A percentile compares a stretch with the other conserved stretches of the same genome.
Conservation (phyloP, 1,139 yeast genomes). For the Suhomyces chickasaworum region DNA sequence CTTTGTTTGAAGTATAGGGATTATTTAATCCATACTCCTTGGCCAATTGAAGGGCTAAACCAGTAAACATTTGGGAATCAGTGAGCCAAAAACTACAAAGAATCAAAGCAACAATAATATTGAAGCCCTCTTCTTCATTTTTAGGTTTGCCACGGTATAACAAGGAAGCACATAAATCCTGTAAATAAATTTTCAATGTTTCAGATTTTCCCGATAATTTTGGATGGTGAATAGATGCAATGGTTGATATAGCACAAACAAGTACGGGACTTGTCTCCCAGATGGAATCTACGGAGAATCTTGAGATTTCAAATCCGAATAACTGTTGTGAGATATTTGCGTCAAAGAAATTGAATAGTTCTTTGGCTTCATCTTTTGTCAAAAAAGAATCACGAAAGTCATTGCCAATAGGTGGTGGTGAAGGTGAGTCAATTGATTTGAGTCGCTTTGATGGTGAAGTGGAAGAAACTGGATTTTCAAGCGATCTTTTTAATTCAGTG, state of each 20-base stretch:
- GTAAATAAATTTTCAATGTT: constrained; percentile 45
- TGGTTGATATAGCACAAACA: constrained; percentile 62
- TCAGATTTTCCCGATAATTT: constrained; percentile 38
- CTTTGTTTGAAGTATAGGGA: constrained; percentile 35
- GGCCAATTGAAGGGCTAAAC: constrained; percentile 66
- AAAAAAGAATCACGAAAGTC: constrained; percentile 44
- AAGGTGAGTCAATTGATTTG: not conserved
- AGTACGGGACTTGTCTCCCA: constrained; percentile 63
- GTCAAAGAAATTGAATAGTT: constrained; percentile 55
- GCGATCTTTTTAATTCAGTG: not conserved
- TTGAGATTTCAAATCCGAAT: constrained; percentile 64
- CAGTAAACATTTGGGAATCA: constrained; percentile 65
- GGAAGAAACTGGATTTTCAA: not conserved
- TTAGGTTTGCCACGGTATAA: constrained; percentile 44
- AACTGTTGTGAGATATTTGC: constrained; percentile 61
- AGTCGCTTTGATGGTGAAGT: not conserved
- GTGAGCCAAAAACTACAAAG: constrained; percentile 73
- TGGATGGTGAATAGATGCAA: constrained; percentile 66
- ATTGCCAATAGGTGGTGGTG: not conserved
- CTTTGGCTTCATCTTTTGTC: constrained; percentile 47
- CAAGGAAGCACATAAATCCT: constrained; percentile 48
- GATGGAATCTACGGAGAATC: constrained; percentile 49
- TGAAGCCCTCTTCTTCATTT: constrained; percentile 54
- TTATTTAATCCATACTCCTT: constrained; percentile 53
- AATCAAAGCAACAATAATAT: constrained; percentile 62